A percentile compares a stretch with the other conserved stretches of the same genome.
phyloP scores from a whole-genome alignment of 345 rosid genomes.

The Anacardium occidentale region DNA sequence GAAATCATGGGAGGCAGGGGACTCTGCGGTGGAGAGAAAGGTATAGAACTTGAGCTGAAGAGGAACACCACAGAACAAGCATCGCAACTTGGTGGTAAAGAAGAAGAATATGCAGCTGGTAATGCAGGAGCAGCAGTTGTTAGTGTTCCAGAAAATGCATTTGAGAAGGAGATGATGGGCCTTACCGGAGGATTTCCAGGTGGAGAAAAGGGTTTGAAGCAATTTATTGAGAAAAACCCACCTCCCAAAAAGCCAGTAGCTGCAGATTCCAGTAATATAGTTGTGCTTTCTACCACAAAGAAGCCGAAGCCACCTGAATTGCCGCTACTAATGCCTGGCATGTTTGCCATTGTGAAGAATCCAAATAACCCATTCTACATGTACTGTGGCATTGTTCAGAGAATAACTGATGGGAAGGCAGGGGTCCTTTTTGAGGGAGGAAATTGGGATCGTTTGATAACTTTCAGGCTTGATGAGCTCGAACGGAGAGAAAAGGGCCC shows the following conservation, averaged over 20 bases:
- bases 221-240: slow-evolving; percentile 72
- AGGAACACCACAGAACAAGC: slow-evolving; percentile 35
- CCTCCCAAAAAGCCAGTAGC: slow-evolving; percentile 47
- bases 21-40: slow-evolving; percentile 76
- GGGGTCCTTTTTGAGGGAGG: slow-evolving; percentile 93
- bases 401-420: slow-evolving; percentile 89
- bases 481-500: slow-evolving; percentile 82
- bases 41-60: slow-evolving; percentile 59
- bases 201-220: slow-evolving; percentile 67
- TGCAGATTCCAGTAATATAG: slow-evolving; percentile 16
- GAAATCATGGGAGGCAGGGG: slow-evolving; percentile 90
- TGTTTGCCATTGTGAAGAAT: slow-evolving; percentile 82
- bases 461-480: slow-evolving; percentile 80
- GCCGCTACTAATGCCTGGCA: slow-evolving; percentile 85
- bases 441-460: slow-evolving; percentile 73
- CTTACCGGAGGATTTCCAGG: slow-evolving; percentile 90
- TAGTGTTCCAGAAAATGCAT: slow-evolving; percentile 55
- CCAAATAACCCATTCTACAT: slow-evolving; percentile 72
- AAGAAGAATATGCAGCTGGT: slow-evolving; percentile 12
- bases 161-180: slow-evolving; percentile 85
- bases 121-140: background rate
- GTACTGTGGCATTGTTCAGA: slow-evolving; percentile 90
- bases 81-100: slow-evolving; percentile 18
- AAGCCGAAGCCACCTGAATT: slow-evolving; percentile 72
- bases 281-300: slow-evolving; percentile 28